Conservation (phyloP, 2,329 filamentous ascomycete genomes). For the Cercospora zeina region DNA sequence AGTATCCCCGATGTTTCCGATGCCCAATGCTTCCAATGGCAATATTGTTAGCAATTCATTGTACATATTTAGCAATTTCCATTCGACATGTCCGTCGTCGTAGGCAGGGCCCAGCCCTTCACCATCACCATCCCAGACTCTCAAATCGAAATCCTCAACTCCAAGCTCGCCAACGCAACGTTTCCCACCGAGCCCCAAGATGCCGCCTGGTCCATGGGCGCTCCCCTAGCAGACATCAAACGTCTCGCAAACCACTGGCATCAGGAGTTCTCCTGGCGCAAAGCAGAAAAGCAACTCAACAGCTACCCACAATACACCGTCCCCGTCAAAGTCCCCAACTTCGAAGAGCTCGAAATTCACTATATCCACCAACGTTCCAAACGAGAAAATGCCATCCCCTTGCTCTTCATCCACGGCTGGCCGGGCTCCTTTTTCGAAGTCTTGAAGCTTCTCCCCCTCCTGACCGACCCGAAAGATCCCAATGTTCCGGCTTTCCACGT, state of each 20-base stretch:
- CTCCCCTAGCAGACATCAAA: conserved; percentile 59
- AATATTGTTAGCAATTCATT: background rate
- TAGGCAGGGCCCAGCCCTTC: conserved; percentile 41
- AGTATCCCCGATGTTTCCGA: background rate
- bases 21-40: background rate
- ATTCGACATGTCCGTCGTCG: conserved; percentile 7
- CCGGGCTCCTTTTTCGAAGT: conserved; percentile 70
- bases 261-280: conserved; percentile 58
- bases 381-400: conserved; percentile 57
- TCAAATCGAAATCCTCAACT: conserved; percentile 54
- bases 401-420: conserved; percentile 68
- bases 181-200: conserved; percentile 58
- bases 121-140: conserved; percentile 52
- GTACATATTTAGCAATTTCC: background rate
- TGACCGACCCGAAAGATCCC: conserved; percentile 41
- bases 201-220: conserved; percentile 57
- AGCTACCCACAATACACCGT: conserved; percentile 54
- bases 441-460: conserved; percentile 57
- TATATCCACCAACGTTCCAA: conserved; percentile 61
- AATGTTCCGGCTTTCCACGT: conserved; percentile 47
- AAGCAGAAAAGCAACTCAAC: conserved; percentile 47
- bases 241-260: conserved; percentile 59
- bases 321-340: conserved; percentile 45
- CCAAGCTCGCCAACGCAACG: conserved; percentile 55
- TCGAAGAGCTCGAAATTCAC: conserved; percentile 58